These are phyloP conservation scores for Malus hybrid DNA, from an alignment of 331 rosid species.

Conservation along the genomic window DNA sequence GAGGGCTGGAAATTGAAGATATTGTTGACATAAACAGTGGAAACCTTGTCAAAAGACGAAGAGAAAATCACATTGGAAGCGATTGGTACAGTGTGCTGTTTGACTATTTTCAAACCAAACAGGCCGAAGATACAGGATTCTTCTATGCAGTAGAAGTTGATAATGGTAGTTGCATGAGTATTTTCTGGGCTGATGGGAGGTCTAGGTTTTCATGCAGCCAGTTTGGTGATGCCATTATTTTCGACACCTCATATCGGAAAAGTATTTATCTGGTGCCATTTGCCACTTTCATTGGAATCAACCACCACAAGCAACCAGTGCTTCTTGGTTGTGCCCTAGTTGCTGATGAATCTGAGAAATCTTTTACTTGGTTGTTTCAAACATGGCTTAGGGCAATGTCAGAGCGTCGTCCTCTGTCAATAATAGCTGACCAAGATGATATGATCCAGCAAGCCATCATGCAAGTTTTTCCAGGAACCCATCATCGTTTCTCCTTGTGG, in stretches of 20 bases:
- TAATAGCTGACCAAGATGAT: conserved; percentile 87
- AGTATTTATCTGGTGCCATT: conserved; percentile 71
- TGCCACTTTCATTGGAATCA: conserved; percentile 82
- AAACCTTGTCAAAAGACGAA: conserved; percentile 36
- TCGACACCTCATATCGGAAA: conserved; percentile 78
- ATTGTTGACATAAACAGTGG: conserved; percentile 48
- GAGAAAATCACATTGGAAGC: conserved; percentile 71
- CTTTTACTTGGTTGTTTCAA: conserved; percentile 87
- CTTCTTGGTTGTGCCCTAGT: conserved; percentile 88
- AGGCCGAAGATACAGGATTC: conserved; percentile 89
- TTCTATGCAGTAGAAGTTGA: conserved; percentile 78
- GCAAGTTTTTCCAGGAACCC: conserved; percentile 63
- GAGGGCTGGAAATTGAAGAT: conserved; percentile 52
- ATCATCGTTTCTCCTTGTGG: conserved; percentile 84
- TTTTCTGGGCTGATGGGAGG: conserved; percentile 98
- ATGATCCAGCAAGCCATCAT: conserved; percentile 69
- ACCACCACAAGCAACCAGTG: conserved; percentile 93
- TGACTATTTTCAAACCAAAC: conserved; percentile 79
- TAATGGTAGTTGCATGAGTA: conserved; percentile 71
- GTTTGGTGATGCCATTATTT: conserved; percentile 76
- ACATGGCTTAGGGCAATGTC: conserved; percentile 90
- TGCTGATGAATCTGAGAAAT: conserved; percentile 82
- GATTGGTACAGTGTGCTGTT: conserved; percentile 74
- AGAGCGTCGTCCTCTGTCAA: conserved; percentile 69
- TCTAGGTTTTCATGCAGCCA: conserved; percentile 88